These are phyloP conservation scores for Pelargonium cotyledonis DNA, from an alignment of 441 rosid species.

Conservation along the genomic window DNA sequence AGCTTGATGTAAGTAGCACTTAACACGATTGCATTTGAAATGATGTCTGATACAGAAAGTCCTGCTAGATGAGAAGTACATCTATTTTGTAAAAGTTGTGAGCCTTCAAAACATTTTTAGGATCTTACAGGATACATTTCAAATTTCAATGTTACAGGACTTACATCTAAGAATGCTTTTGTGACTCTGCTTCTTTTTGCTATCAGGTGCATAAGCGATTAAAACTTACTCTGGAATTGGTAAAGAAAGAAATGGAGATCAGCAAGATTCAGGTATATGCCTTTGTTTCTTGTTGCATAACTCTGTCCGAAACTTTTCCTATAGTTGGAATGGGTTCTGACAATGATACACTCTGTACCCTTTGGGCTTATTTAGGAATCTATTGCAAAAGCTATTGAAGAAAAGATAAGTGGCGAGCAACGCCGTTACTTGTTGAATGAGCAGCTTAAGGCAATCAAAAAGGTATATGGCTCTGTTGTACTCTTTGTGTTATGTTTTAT, in stretches of 20 bases:
- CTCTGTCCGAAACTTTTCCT: constrained; percentile 14
- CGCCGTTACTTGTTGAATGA: constrained; percentile 96
- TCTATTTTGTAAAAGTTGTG: constrained; percentile 2
- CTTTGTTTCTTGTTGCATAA: constrained; percentile 8
- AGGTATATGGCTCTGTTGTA: constrained; percentile 42
- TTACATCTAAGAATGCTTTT: background rate
- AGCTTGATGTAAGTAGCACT: constrained; percentile 75
- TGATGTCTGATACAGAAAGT: constrained; percentile 11
- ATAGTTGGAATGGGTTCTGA: constrained; percentile 19
- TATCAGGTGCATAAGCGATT: constrained; percentile 75
- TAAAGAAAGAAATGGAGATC: constrained; percentile 86
- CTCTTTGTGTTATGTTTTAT: constrained; percentile 8
- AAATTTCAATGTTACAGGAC: background rate
- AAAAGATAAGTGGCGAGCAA: constrained; percentile 97
- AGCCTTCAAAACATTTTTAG: background rate
- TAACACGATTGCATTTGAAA: constrained; percentile 6
- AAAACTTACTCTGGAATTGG: constrained; percentile 58
- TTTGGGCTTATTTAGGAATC: constrained; percentile 53
- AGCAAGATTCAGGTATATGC: constrained; percentile 77
- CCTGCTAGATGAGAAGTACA: background rate
- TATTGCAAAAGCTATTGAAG: constrained; percentile 97
- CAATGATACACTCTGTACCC: constrained; percentile 15
- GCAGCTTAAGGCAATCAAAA: constrained; percentile 95
- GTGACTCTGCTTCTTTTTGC: background rate
- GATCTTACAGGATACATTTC: background rate